Conservation (phyloP, 352 stramenopile genomes). For the Nothophytophthora sp. region DNA sequence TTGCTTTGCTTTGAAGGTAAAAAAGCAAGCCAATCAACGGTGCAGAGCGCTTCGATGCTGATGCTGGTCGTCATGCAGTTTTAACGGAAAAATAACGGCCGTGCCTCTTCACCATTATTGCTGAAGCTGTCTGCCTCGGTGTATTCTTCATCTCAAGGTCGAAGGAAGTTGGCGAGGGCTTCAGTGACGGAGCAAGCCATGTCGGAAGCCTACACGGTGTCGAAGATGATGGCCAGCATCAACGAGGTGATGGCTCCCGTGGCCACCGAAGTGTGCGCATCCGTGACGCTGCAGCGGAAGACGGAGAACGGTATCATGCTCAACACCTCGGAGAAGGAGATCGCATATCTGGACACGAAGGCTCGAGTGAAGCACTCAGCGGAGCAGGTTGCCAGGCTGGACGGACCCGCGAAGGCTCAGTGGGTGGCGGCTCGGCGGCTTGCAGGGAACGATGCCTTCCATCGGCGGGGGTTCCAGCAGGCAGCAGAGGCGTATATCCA, state of each 20-base stretch:
- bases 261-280: constrained; percentile 39
- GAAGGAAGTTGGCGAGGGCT: neutral
- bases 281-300: constrained; percentile 68
- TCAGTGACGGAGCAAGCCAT: constrained; percentile 16
- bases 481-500: constrained; percentile 73
- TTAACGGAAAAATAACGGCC: too few species aligned
- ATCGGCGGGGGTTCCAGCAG: constrained; percentile 34
- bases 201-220: constrained; percentile 76
- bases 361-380: constrained; percentile 76
- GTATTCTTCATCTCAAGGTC: neutral
- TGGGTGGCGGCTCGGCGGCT: constrained; percentile 50
- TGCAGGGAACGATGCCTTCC: constrained; percentile 60
- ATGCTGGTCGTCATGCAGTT: too few species aligned
- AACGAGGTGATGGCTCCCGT: constrained; percentile 80
- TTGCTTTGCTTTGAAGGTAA: too few species aligned
- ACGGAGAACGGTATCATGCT: constrained; percentile 83
- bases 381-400: constrained; percentile 44
- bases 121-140: neutral
- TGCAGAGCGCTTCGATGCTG: too few species aligned
- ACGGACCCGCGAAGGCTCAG: constrained; percentile 30
- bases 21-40: too few species aligned
- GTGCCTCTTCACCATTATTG: too few species aligned
- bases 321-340: constrained; percentile 70
- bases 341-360: constrained; percentile 75
- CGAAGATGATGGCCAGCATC: constrained; percentile 83